Conservation (phyloP, 164 flowering plant genomes). For the Platanus orientalis region DNA sequence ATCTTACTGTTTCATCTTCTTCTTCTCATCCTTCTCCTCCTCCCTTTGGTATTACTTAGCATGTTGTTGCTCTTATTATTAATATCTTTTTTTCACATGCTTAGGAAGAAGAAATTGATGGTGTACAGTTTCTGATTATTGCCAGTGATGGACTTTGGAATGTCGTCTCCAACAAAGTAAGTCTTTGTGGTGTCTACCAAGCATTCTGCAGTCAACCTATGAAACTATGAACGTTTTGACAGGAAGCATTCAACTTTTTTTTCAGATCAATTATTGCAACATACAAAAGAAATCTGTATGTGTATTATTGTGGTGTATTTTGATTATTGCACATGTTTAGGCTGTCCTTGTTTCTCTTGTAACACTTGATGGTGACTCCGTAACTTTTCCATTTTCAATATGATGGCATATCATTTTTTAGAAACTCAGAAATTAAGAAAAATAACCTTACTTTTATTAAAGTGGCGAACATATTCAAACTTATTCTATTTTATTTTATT, state of each 20-base stretch:
- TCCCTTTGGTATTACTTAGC: not conserved
- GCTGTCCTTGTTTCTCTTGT: not conserved
- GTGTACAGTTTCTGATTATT: constrained; percentile 65
- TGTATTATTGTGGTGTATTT: not conserved
- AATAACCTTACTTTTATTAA: no score
- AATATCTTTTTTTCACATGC: no score
- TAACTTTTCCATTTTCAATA: no score
- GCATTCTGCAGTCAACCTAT: not conserved
- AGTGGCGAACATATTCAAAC: no score
- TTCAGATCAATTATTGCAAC: no score
- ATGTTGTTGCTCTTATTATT: constrained; percentile 1
- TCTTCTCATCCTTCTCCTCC: no score
- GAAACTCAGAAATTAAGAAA: no score
- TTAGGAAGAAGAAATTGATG: constrained; percentile 75
- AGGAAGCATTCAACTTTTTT: not conserved
- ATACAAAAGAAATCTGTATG: not conserved
- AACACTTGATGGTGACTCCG: no score
- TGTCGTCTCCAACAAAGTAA: constrained; percentile 71
- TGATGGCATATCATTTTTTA: no score
- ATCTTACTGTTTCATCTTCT: no score
- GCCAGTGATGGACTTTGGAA: constrained; percentile 97
- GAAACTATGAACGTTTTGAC: constrained; percentile 3
- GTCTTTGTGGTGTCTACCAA: no score
- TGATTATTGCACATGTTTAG: not conserved
- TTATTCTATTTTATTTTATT: no score